These are phyloP conservation scores for Periconia sp. DNA, from an alignment of 2,329 filamentous ascomycete species.

Conservation along the genomic window DNA sequence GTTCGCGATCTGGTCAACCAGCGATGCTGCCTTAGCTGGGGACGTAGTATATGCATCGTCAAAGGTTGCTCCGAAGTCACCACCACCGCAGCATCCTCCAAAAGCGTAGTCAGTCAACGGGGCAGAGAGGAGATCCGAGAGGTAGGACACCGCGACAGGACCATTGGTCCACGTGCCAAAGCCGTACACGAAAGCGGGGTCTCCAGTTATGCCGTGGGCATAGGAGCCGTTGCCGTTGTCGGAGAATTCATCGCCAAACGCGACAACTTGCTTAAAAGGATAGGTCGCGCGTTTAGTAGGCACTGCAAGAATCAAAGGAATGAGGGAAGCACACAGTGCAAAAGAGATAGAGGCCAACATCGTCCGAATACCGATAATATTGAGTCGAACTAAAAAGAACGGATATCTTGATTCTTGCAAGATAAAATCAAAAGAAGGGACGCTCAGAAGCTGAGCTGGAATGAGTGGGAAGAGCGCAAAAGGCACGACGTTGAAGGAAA, in stretches of 20 bases:
- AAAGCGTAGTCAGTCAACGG: conserved; percentile 30
- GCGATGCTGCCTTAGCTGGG: conserved; percentile 6
- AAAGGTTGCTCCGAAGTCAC: conserved; percentile 27
- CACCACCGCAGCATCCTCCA: conserved; percentile 32
- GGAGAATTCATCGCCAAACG: conserved; percentile 34
- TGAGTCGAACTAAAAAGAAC: no score
- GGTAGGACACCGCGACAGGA: conserved; percentile 30
- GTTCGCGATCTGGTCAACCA: conserved; percentile 23
- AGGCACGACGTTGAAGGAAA: no score
- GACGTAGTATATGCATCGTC: conserved; percentile 28
- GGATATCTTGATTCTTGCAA: no score
- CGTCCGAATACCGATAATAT: no score
- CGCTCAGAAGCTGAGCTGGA: no score
- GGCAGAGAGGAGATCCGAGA: conserved; percentile 22
- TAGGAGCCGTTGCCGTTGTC: conserved; percentile 11
- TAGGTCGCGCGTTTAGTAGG: no score
- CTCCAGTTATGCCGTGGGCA: conserved; percentile 6
- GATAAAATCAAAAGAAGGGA: no score
- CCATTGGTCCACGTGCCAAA: conserved; percentile 36
- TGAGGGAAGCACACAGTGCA: no score
- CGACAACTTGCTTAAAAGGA: conserved; percentile 28
- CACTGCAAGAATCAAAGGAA: no score
- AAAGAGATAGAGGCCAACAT: no score
- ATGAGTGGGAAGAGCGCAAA: no score
- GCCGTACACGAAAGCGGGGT: conserved; percentile 28